Evolutionary conservation across 2,329 filamentous ascomycete genomes (phyloP).

Genomic region (Sordariomycetes sp.): DNA sequence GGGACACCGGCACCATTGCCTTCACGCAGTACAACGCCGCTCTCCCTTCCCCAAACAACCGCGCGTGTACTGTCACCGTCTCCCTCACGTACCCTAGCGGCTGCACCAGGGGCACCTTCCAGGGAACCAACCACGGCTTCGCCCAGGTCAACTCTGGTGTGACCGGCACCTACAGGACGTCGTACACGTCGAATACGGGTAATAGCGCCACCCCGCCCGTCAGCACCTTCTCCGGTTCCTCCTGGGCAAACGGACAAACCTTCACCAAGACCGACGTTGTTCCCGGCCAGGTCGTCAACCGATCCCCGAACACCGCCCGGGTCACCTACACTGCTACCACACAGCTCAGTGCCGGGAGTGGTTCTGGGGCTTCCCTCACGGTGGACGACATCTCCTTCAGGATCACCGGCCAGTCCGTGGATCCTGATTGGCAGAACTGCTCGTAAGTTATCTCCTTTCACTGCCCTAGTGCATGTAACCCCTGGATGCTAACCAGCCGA

Average conservation of each 20-base stretch:
- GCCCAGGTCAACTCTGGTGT: slow-evolving; percentile 1
- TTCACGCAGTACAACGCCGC: slow-evolving; percentile 1
- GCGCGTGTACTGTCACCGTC: neutral
- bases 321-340: neutral
- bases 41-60: neutral
- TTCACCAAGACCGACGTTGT: neutral
- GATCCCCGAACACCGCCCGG: neutral
- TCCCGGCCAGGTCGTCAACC: slow-evolving; percentile 1
- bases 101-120: slow-evolving; percentile 1
- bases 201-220: neutral
- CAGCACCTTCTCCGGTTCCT: neutral
- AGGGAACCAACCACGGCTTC: slow-evolving; percentile 2
- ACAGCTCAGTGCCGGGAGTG: neutral
- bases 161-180: neutral
- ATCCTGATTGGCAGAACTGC: slow-evolving; percentile 2
- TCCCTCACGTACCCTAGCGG: slow-evolving; percentile 1
- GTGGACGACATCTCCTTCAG: slow-evolving; percentile 1
- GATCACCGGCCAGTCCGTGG: slow-evolving; percentile 2
- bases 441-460: neutral
- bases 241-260: neutral
- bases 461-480: neutral
- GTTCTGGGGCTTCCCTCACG: slow-evolving; percentile 1
- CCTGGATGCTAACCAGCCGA: neutral
- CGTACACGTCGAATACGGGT: slow-evolving; percentile 1
- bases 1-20: slow-evolving; percentile 1